A percentile compares a stretch with the other conserved stretches of the same genome.
These are phyloP conservation scores for Hypoxylon sp. DNA, from an alignment of 2,329 filamentous ascomycete genomes.

Conservation along the genomic window DNA sequence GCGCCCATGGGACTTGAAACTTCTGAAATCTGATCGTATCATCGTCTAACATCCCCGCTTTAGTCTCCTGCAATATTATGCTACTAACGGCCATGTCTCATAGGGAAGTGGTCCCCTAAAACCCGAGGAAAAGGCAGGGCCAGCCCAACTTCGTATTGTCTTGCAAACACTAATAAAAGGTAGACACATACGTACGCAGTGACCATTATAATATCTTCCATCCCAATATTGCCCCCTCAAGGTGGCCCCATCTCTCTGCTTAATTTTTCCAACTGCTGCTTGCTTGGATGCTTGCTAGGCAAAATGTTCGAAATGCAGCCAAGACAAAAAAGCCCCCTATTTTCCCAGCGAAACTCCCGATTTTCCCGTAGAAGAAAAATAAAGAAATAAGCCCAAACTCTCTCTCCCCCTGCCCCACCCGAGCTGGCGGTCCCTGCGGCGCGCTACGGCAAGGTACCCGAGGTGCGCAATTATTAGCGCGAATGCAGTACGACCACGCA, in stretches of 20 bases:
- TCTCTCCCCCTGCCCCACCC: slow-evolving; percentile 27
- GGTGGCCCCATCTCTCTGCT: not conserved
- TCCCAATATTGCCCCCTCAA: not conserved
- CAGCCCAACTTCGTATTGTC: slow-evolving; percentile 10
- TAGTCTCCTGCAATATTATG: slow-evolving; percentile 39
- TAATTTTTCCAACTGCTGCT: slow-evolving; percentile 7
- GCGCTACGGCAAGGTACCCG: slow-evolving; percentile 49
- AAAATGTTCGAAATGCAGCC: slow-evolving; percentile 30
- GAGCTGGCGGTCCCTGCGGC: slow-evolving; percentile 37
- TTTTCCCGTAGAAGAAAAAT: slow-evolving; percentile 28
- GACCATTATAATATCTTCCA: not conserved
- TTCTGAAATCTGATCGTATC: slow-evolving; percentile 36
- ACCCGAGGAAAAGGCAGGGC: not conserved
- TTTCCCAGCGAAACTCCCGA: slow-evolving; percentile 40
- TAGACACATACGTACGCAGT: not conserved
- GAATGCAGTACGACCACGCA: slow-evolving; percentile 39
- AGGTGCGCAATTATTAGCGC: slow-evolving; percentile 44
- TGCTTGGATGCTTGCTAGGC: slow-evolving; percentile 13
- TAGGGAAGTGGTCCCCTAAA: slow-evolving; percentile 1
- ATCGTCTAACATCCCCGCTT: slow-evolving; percentile 38
- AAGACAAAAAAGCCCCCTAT: slow-evolving; percentile 41
- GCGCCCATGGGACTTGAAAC: slow-evolving; percentile 37
- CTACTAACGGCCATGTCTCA: slow-evolving; percentile 19
- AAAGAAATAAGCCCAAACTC: slow-evolving; percentile 22
- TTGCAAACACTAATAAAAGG: slow-evolving; percentile 13